Percentiles rank a stretch among this genome's conserved stretches.
Evolutionary conservation across 2,329 filamentous ascomycete genomes (phyloP).

Genomic region (Bipolaris oryzae): DNA sequence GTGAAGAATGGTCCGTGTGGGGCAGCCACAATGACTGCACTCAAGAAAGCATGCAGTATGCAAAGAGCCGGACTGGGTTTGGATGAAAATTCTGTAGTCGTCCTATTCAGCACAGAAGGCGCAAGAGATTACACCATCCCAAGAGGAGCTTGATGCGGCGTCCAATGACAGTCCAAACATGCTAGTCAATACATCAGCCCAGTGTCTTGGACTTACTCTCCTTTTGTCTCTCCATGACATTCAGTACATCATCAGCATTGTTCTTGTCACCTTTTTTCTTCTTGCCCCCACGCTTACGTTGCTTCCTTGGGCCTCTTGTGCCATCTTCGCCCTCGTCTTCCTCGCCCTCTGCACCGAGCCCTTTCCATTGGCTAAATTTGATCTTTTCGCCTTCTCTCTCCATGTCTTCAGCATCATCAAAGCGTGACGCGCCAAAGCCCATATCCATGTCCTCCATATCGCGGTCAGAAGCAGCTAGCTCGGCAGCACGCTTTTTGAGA

Average conservation of each 20-base stretch:
- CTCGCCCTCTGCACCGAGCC: slow-evolving; percentile 60
- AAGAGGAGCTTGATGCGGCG: slow-evolving; percentile 8
- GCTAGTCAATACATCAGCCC: slow-evolving; percentile 4
- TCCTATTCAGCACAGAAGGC: slow-evolving; percentile 73
- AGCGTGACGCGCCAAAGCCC: slow-evolving; percentile 87
- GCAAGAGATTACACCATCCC: slow-evolving; percentile 34
- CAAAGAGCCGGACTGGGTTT: slow-evolving; percentile 47
- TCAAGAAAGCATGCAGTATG: slow-evolving; percentile 56
- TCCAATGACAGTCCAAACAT: not conserved
- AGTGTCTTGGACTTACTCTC: slow-evolving; percentile 42
- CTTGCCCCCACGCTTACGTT: slow-evolving; percentile 73
- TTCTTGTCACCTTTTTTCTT: slow-evolving; percentile 81
- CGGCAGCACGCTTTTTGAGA: slow-evolving; percentile 65
- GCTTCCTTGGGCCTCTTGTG: slow-evolving; percentile 59
- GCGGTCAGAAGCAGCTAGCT: slow-evolving; percentile 73
- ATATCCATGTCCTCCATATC: slow-evolving; percentile 93
- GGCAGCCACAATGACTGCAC: slow-evolving; percentile 62
- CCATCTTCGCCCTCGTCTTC: slow-evolving; percentile 53
- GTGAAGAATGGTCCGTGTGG: slow-evolving; percentile 68
- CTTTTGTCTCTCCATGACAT: slow-evolving; percentile 69
- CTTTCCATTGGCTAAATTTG: slow-evolving; percentile 70
- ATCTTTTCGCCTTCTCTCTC: slow-evolving; percentile 64
- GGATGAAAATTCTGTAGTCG: slow-evolving; percentile 60
- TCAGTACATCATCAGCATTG: slow-evolving; percentile 78
- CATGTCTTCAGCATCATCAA: slow-evolving; percentile 86